phyloP scores from a whole-genome alignment of 2,329 filamentous ascomycete genomes.

The Colletotrichum sp. region DNA sequence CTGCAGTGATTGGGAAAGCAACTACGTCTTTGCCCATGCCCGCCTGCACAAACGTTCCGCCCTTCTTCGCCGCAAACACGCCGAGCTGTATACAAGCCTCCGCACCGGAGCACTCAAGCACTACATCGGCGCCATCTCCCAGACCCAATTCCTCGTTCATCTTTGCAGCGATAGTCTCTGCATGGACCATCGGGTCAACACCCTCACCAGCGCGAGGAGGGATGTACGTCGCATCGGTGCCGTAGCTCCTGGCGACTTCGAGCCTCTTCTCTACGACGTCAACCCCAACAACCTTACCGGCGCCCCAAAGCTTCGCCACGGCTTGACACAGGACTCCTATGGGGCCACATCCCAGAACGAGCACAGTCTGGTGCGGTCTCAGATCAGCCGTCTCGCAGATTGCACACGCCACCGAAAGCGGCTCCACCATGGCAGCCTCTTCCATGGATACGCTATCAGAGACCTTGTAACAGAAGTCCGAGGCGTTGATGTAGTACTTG shows the following conservation, averaged over 20 bases:
- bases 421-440: background rate
- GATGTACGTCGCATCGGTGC: background rate
- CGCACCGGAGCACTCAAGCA: slow-evolving; percentile 44
- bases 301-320: background rate
- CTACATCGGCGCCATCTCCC: background rate
- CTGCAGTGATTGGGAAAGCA: background rate
- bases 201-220: background rate
- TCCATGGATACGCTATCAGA: background rate
- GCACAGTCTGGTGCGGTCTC: background rate
- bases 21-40: background rate
- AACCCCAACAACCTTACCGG: background rate
- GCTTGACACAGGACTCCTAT: background rate
- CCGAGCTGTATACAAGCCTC: background rate
- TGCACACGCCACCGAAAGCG: background rate
- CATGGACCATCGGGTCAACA: background rate
- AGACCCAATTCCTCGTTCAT: background rate
- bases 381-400: background rate
- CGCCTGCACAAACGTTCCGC: background rate
- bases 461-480: background rate
- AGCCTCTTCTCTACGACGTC: background rate
- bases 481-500: background rate
- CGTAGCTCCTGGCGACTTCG: background rate
- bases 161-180: background rate
- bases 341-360: background rate
- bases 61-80: background rate